Base-by-base conservation (phyloP, 2,329 filamentous ascomycete species). In the Scytalidium lignicola region DNA sequence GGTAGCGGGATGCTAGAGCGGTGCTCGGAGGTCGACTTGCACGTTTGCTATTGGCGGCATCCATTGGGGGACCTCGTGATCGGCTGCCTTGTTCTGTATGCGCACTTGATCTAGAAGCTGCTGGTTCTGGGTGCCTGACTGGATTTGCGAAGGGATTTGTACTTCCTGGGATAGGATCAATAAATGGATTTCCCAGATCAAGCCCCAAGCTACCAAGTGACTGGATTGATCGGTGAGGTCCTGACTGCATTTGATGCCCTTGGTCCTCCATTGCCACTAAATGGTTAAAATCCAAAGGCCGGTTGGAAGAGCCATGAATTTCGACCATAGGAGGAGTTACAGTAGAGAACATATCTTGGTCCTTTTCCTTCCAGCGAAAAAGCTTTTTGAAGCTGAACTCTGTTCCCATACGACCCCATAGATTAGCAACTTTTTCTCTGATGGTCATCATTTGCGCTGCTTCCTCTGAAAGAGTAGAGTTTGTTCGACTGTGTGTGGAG, bases 61-160 rank as follows among this genome's bases (percentile, higher is more conserved):
- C 55, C 26, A 74, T 60, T 13, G 73, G 75, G 43, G 69, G 69
- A 5, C 73, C 72, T n/a, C 77, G 72, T 0, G 76, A 76, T 23
- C 71, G 73, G 3, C 72, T 71, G 5, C 74, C 67, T 42, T 74
- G 68, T n/a, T 70, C 67, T 1, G 75, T 66, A 52, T 79, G 78
- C 1, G 66, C 73, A 10, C 67, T 59, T 8, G 56, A 57, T 9
- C 67, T 65, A 10, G 64, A 64, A 19, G 60, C 49, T 7, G 62
- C 50, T 12, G 59, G 56, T 49, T 56, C 47, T 10, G 62, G 62
- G 32, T 51, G 53, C 12, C 56, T 43, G 13, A 59, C 51, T 17
- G 60, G 58, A 41, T 62, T 58, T 1, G 56, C 49, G 29, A 55
- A 55, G 7, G 51, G 51, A 43, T 52, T 52, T 6, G 21, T 28